Percentiles rank a stretch among this genome's conserved stretches.
Evolutionary conservation across 371 early-diverging fungal genomes (phyloP).

Genomic region (Mortierella sp.): DNA sequence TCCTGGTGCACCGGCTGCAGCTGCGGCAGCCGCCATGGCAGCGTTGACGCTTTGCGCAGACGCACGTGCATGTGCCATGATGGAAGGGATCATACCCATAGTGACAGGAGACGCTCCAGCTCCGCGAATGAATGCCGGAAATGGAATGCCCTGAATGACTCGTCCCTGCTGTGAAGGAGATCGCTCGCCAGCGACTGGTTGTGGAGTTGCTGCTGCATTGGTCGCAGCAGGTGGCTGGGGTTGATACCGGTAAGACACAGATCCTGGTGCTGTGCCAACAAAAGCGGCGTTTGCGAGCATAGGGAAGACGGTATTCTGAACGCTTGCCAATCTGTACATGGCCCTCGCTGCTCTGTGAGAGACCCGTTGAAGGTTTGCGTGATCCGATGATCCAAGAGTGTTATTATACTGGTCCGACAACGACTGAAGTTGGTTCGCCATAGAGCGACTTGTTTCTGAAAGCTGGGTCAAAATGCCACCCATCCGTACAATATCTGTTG

Average conservation of each 20-base stretch:
- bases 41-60: slow-evolving; percentile 32
- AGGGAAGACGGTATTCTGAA: slow-evolving; percentile 56
- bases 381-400: slow-evolving; percentile 23
- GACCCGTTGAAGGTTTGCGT: slow-evolving; percentile 27
- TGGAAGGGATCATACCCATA: slow-evolving; percentile 31
- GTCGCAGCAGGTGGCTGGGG: slow-evolving; percentile 16
- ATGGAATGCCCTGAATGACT: slow-evolving; percentile 13
- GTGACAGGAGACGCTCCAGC: slow-evolving; percentile 17
- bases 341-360: slow-evolving; percentile 52
- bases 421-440: slow-evolving; percentile 43
- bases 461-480: slow-evolving; percentile 37
- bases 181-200: slow-evolving; percentile 8
- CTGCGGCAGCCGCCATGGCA: slow-evolving; percentile 13
- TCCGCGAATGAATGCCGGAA: slow-evolving; percentile 18
- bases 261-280: slow-evolving; percentile 36
- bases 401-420: slow-evolving; percentile 39
- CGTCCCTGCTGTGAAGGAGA: slow-evolving; percentile 6
- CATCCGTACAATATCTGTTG: slow-evolving; percentile 38
- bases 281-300: slow-evolving; percentile 56
- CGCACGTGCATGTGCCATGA: slow-evolving; percentile 47
- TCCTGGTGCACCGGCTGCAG: slow-evolving; percentile 8
- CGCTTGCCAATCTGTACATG: slow-evolving; percentile 54
- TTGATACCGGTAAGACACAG: slow-evolving; percentile 39
- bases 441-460: slow-evolving; percentile 42
- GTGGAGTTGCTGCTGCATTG: neutral